Evolutionary conservation across 2,329 filamentous ascomycete genomes (phyloP), one percentile per base, ranked within the genome.

Genomic region (Rutstroemia sydowiana): DNA sequence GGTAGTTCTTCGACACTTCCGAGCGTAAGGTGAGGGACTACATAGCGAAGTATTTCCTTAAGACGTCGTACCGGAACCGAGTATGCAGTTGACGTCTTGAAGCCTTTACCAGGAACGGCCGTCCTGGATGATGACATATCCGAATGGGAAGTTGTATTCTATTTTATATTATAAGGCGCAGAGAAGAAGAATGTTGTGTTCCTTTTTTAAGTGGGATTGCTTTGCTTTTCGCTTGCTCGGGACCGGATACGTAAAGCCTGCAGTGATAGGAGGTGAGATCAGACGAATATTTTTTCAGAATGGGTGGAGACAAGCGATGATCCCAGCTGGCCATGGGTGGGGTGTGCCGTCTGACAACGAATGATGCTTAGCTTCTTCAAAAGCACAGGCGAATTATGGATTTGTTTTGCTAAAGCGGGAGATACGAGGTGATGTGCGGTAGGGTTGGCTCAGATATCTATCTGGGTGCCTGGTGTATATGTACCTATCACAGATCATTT

Each of bases 71-170:
- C 48, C 26, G 65, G 63, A 11, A 66, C 44, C 11, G 61, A 57
- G 50, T 65, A 65, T 62, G 65, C 64, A 32, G 60, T 51, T 3
- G 63, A 64, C 11, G 58, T 61, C 13, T 59, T 48, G 28, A 57
- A 55, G 28, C 59, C 48, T 18, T 54, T 56, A n/a, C 59, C 44
- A n/a, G 56, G 59, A n/a, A 59, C 37, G 43, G 58, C 56, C 9
- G 59, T 53, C 28, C 48, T 61, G 11, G 58, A 57, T n/a, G 62
- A 57, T n/a, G 59, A 45, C 57, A 61, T 62, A 14, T 16, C 56
- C 39, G 41, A 26, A 21, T 42, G 40, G 21, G 18, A 26, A 30
- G 32, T 20, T 37, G 20, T 21, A 45, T 21, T 42, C 32, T 21
- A 46, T 43, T 14, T 30, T 18, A 23, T 43, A 21, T 39, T 31